Conservation (phyloP, 257 asterid genomes). For the Craterostigma plantagineum region DNA sequence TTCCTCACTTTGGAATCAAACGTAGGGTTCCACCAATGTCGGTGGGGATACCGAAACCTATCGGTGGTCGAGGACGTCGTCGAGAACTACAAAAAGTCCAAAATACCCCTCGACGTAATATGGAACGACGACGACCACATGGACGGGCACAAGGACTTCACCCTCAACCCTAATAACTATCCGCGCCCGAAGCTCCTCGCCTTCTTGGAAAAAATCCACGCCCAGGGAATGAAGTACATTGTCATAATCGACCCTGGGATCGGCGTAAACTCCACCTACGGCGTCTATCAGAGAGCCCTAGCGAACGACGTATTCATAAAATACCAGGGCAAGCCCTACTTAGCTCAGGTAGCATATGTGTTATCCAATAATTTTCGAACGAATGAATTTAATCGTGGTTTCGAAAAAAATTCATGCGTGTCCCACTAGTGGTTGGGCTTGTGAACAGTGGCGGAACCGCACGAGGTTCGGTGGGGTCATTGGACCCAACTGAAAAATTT, state of each 20-base stretch:
- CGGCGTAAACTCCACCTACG: slow-evolving; percentile 56
- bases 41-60: slow-evolving; percentile 91
- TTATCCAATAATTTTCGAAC: too few species aligned
- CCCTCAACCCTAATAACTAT: slow-evolving; percentile 59
- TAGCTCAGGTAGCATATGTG: slow-evolving; percentile 27
- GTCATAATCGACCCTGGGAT: slow-evolving; percentile 86
- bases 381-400: too few species aligned
- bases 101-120: slow-evolving; percentile 85
- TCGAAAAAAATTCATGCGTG: too few species aligned
- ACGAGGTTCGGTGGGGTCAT: too few species aligned
- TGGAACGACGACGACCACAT: slow-evolving; percentile 98
- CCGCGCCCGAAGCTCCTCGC: slow-evolving; percentile 66
- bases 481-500: too few species aligned
- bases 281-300: slow-evolving; percentile 48
- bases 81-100: slow-evolving; percentile 53
- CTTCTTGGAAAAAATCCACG: slow-evolving; percentile 69
- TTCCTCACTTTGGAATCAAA: too few species aligned
- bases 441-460: too few species aligned
- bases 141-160: slow-evolving; percentile 90
- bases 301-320: slow-evolving; percentile 81
- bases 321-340: slow-evolving; percentile 49
- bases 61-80: slow-evolving; percentile 91
- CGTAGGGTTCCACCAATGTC: slow-evolving; percentile 91
- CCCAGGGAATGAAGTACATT: slow-evolving; percentile 74
- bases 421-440: too few species aligned